Conservation (phyloP, 441 rosid species). For the Flueggea neowawraea region DNA sequence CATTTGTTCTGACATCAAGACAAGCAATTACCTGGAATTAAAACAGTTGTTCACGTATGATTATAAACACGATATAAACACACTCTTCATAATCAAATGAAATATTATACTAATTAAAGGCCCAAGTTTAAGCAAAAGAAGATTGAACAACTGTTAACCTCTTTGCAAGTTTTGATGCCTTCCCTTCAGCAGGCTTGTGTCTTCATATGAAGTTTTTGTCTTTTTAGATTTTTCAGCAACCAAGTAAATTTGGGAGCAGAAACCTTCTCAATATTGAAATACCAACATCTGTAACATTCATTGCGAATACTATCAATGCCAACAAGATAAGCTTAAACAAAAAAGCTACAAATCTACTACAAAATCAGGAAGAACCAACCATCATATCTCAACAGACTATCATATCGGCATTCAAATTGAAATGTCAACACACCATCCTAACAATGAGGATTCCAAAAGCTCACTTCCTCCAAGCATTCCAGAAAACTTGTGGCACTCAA, state of each 20-base stretch:
- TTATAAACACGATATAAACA: too few relatives aligned
- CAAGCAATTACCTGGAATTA: conserved; percentile 82
- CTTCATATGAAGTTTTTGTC: conserved; percentile 48
- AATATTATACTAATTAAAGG: not conserved
- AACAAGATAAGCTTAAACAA: conserved; percentile 5
- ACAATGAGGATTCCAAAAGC: too few relatives aligned
- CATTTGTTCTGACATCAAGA: conserved; percentile 97
- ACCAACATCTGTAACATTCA: conserved; percentile 87
- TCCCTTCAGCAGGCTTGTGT: conserved; percentile 74
- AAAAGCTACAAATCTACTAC: not conserved
- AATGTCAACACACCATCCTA: too few relatives aligned
- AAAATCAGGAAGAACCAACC: not conserved
- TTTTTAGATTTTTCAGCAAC: conserved; percentile 33
- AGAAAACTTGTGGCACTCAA: too few relatives aligned
- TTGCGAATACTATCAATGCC: conserved; percentile 2
- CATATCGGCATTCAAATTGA: too few relatives aligned
- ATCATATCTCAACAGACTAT: too few relatives aligned
- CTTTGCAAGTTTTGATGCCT: conserved; percentile 88
- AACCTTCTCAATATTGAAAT: conserved; percentile 87
- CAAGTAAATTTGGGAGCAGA: conserved; percentile 49
- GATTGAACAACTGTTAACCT: conserved; percentile 54
- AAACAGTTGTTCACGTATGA: not conserved
- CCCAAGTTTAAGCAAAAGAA: conserved; percentile 9
- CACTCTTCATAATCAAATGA: too few relatives aligned
- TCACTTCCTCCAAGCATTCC: too few relatives aligned